Base-by-base conservation (phyloP, 441 rosid genomes). In the Pelargonium exstipulatum region DNA sequence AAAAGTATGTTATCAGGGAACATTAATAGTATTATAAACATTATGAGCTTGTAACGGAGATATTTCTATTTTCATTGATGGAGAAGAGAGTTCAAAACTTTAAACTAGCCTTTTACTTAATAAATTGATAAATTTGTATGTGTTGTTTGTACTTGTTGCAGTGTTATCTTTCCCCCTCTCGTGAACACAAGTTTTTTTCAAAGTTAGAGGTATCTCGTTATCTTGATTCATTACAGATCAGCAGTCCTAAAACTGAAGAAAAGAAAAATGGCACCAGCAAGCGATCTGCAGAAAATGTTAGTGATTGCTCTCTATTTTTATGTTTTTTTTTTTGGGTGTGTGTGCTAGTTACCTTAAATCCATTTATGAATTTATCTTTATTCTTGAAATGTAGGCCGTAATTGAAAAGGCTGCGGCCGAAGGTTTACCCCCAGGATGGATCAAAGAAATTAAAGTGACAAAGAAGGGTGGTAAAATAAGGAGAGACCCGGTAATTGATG, bases 391-490 rank as follows among this genome's bases (percentile, higher is more conserved):
- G 62, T 80, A 89, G 97, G 84, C 86, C 77, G 77, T 65, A 69
- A 68, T 78, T 24, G 93, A 88, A 85, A 88, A 77, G 83, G 82
- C 51, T 74, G 81, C 75, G 18, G 86, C 91, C 18, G 84, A 93
- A 75, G 97, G 93, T 37, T 84, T 91, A 66, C 97, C 96, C 64
- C 66, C 82, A 62, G 96, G 97, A 81, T 93, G 98, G 98, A 88
- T 76, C 79, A 89, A 89, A 86, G 88, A 94, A 80, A 71, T 87
- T 60, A 85, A 74, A 71, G 76, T 87, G 65, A 79, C 83, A 43
- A 86, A 80, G 88, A 81, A 69, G 69, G 87, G 79, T 40, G 69
- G 79, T 69, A 83, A 69, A 82, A 69, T 65, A 60, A 80, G 96
- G 83, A 87, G 79, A 83, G 97, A 91, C 73, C 74, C 90, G 81